Percentiles rank a stretch among this genome's conserved stretches.
phyloP scores from a whole-genome alignment of 176 grass and related monocot genomes.

The Raddia distichophylla region DNA sequence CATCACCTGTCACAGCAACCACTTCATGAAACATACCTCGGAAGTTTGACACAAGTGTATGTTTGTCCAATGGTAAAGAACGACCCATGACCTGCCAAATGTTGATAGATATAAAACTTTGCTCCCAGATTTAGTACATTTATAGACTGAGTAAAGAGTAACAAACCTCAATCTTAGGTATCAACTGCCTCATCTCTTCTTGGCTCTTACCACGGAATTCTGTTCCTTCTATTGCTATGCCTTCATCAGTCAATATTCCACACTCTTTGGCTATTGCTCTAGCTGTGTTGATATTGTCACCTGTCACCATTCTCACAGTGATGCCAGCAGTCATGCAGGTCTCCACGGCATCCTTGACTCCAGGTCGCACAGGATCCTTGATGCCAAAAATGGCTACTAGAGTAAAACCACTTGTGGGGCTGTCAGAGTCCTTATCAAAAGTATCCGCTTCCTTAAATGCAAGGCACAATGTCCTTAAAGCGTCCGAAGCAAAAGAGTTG shows the following conservation, averaged over 20 bases:
- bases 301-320: conserved; percentile 92
- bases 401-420: conserved; percentile 75
- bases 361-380: conserved; percentile 86
- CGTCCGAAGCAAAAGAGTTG: conserved; percentile 78
- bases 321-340: conserved; percentile 78
- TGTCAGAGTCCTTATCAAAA: conserved; percentile 46
- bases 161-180: conserved; percentile 82
- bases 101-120: conserved; percentile 21
- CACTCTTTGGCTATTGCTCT: conserved; percentile 98
- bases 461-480: conserved; percentile 87
- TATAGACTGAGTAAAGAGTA: conserved; percentile 15
- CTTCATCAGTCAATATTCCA: conserved; percentile 83
- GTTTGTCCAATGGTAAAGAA: conserved; percentile 92
- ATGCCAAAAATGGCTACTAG: conserved; percentile 88
- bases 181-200: conserved; percentile 75
- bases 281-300: conserved; percentile 96
- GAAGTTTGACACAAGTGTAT: conserved; percentile 88
- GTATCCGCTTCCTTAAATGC: conserved; percentile 78
- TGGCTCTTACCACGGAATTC: conserved; percentile 73
- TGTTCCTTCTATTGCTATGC: conserved; percentile 81
- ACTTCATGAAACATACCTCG: conserved; percentile 79
- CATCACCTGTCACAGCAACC: conserved; percentile 94
- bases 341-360: conserved; percentile 88
- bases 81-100: conserved; percentile 89
- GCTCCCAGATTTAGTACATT: neutral